phyloP scores from a whole-genome alignment of 2,329 filamentous ascomycete genomes.

The Atkinsonella texensis region DNA sequence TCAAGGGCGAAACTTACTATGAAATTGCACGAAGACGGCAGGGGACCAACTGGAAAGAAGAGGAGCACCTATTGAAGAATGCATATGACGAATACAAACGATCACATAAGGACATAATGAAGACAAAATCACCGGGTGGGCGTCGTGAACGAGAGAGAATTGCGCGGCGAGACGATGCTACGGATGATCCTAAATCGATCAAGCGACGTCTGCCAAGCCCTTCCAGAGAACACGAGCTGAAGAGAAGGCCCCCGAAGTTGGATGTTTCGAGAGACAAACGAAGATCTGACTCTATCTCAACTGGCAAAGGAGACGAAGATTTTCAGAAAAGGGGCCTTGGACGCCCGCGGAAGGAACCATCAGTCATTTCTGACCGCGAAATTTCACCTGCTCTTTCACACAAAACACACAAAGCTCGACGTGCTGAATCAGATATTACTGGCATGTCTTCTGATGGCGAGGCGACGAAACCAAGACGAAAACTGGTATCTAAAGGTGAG shows the following conservation, averaged over 20 bases:
- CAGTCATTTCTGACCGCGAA: constrained; percentile 40
- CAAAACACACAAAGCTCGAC: constrained; percentile 39
- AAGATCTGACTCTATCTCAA: constrained; percentile 28
- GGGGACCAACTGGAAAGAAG: constrained; percentile 83
- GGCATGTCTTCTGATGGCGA: constrained; percentile 45
- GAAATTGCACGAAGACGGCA: constrained; percentile 74
- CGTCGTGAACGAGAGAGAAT: constrained; percentile 31
- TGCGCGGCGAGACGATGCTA: constrained; percentile 29
- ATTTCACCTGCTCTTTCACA: constrained; percentile 33
- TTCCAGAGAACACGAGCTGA: constrained; percentile 29
- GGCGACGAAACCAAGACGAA: constrained; percentile 45
- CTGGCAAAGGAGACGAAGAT: constrained; percentile 33
- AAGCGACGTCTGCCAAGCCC: constrained; percentile 40
- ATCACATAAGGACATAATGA: constrained; percentile 33
- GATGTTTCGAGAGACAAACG: constrained; percentile 39
- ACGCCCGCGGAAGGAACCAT: constrained; percentile 43
- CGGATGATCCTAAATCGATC: constrained; percentile 29
- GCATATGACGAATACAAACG: constrained; percentile 56
- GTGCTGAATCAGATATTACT: constrained; percentile 40
- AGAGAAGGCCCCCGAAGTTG: constrained; percentile 30
- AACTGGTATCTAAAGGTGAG: constrained; percentile 51
- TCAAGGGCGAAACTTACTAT: constrained; percentile 69
- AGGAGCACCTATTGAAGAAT: constrained; percentile 68
- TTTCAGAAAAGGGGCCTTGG: constrained; percentile 39
- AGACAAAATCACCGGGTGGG: constrained; percentile 35